A percentile compares a stretch with the other conserved stretches of the same genome.
These are phyloP conservation scores for Nemania sp. DNA, from an alignment of 2,329 filamentous ascomycete genomes.

Conservation along the genomic window DNA sequence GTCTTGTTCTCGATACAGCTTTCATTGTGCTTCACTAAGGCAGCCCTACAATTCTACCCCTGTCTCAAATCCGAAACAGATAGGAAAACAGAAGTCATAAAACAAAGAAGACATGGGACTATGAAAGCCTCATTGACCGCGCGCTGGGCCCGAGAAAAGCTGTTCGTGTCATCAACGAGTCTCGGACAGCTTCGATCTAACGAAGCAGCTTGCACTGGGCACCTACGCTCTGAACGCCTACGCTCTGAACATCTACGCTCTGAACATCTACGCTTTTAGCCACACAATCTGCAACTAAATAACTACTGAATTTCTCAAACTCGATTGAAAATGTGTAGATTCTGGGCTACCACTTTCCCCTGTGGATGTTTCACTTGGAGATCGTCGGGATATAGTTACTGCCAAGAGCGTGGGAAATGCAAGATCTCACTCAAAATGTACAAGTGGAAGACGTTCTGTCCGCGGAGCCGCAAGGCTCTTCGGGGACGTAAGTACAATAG, in stretches of 20 bases:
- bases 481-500: conserved; percentile 14
- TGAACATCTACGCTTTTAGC: conserved; percentile 6
- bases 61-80: neutral
- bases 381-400: conserved; percentile 36
- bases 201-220: conserved; percentile 11
- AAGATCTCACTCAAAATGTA: neutral
- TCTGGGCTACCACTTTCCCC: conserved; percentile 24
- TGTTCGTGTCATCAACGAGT: neutral
- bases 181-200: neutral
- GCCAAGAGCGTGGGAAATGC: conserved; percentile 22
- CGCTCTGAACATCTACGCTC: conserved; percentile 7
- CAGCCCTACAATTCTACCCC: neutral
- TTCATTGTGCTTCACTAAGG: neutral
- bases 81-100: neutral
- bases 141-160: neutral
- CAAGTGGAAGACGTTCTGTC: conserved; percentile 38
- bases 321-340: conserved; percentile 13
- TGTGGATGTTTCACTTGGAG: conserved; percentile 34
- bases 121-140: neutral
- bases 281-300: neutral
- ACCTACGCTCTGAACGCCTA: neutral
- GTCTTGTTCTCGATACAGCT: neutral
- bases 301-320: too few relatives aligned
- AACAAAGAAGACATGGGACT: neutral
- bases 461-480: conserved; percentile 20